Percentiles rank a stretch among this genome's conserved stretches.
Conservation (phyloP, 192 early-diverging fungal species). For the Gaertneriomyces sp. region DNA sequence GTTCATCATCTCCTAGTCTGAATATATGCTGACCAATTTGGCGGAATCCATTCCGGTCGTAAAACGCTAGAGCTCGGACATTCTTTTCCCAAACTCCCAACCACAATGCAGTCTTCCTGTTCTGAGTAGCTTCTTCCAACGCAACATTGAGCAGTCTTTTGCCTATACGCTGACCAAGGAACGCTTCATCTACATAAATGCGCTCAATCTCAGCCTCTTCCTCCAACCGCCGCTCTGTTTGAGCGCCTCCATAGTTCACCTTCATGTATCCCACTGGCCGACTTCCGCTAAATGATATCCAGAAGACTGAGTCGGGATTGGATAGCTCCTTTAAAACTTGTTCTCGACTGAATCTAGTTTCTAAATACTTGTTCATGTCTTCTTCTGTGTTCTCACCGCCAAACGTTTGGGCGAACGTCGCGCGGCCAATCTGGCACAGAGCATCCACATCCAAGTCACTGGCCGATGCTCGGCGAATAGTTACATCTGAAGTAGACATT, state of each 20-base stretch:
- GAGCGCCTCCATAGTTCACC: neutral
- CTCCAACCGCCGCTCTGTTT: constrained; percentile 1
- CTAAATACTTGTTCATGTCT: too few species aligned
- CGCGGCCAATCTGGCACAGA: too few species aligned
- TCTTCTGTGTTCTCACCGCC: too few species aligned
- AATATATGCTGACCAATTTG: constrained; percentile 12
- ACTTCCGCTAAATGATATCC: neutral
- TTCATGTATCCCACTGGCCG: constrained; percentile 1
- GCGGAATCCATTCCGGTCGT: constrained; percentile 3
- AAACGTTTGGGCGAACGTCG: too few species aligned
- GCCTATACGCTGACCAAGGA: constrained; percentile 1
- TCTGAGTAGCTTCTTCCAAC: neutral
- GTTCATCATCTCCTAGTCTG: constrained; percentile 12
- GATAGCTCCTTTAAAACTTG: neutral
- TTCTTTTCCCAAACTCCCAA: constrained; percentile 25
- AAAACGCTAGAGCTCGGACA: constrained; percentile 7
- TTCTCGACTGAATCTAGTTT: neutral
- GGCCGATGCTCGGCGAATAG: too few species aligned
- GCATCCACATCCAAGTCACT: too few species aligned
- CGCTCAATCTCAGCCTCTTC: constrained; percentile 12
- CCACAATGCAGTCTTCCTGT: constrained; percentile 2
- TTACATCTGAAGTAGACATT: too few species aligned
- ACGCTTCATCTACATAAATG: constrained; percentile 2
- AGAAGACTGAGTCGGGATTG: constrained; percentile 7
- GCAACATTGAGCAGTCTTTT: neutral